Percentiles rank a stretch among this genome's conserved stretches.
These are phyloP conservation scores for Flueggea neowawraea DNA, from an alignment of 441 rosid genomes.

Conservation along the genomic window DNA sequence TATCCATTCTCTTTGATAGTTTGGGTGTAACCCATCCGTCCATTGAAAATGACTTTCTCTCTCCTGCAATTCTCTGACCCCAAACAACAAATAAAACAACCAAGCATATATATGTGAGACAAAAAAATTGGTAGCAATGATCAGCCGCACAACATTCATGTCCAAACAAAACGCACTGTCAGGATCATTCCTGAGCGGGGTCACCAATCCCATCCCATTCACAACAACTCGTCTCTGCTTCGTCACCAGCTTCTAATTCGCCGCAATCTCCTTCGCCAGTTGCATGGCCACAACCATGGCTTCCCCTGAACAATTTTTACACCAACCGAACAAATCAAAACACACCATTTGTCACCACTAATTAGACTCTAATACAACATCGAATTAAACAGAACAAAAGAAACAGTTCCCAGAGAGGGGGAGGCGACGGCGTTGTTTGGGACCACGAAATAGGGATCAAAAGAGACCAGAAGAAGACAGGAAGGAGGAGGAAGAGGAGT, in stretches of 20 bases:
- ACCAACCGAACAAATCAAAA: background rate
- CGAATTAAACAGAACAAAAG: too few relatives aligned
- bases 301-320: constrained; percentile 33
- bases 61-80: constrained; percentile 94
- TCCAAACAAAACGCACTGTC: constrained; percentile 46
- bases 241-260: constrained; percentile 53
- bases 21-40: constrained; percentile 97
- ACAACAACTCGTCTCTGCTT: constrained; percentile 90
- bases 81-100: background rate
- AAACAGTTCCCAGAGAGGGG: too few relatives aligned
- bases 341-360: too few relatives aligned
- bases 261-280: constrained; percentile 48
- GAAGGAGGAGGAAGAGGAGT: constrained; percentile 4
- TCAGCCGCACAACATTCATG: background rate
- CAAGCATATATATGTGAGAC: background rate
- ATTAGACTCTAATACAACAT: background rate
- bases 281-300: constrained; percentile 70
- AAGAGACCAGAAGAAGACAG: constrained; percentile 28
- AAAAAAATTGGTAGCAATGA: background rate
- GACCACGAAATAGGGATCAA: constrained; percentile 41
- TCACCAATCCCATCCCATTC: constrained; percentile 89
- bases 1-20: constrained; percentile 94
- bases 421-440: too few relatives aligned
- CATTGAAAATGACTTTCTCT: constrained; percentile 82
- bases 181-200: constrained; percentile 80